Evolutionary conservation across 1,284 basidiomycete species (phyloP), one percentile per base, ranked within the genome.

Genomic region (Rhodotorula sp.): DNA sequence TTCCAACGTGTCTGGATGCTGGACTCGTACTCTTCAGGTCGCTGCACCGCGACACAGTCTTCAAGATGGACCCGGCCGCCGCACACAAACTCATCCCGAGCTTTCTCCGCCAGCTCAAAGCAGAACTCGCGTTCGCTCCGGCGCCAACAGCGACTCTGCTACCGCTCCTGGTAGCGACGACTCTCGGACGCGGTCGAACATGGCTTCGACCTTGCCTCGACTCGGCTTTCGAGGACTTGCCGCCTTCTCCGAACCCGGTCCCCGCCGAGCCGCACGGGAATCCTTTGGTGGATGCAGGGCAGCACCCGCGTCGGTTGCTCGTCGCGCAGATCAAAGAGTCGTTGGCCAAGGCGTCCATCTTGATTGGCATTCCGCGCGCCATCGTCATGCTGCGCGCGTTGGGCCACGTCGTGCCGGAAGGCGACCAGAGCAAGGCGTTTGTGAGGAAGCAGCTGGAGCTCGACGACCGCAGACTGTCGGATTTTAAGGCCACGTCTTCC

Each of bases 371-470:
- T 12, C 72, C 72, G 7, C 64, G 55, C 42, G 62, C 55, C 6
- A 69, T 74, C 42, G 69, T 69, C 44, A 55, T 57, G 6, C 26
- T 68, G 33, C 67, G 71, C 45, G 67, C 71, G 37, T 37, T 74
- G n/a, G 17, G 24, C 0, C 37, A 60, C 2, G 29, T 57, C n/a
- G 57, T 71, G 12, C 30, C 53, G 17, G 44, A 44, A 12, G 55
- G 22, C 55, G 65, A 65, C 58, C 44, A 26, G 49, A 65, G 45
- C 54, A 37, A 14, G 45, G 14, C 33, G 29, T 69, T 68, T 46
- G 67, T 69, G 15, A 37, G 69, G 24, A 20, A 42, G 17, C 46
- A 37, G 24, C 48, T 72, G 29, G 62, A 66, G 6, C 8, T 57
- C 14, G n/a, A 17, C 8, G 49, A 45, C 44, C 14, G 5, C 15